A percentile compares a stretch with the other conserved stretches of the same genome.
phyloP scores from a whole-genome alignment of 192 early-diverging fungal genomes.

The Entrophospora sp. region DNA sequence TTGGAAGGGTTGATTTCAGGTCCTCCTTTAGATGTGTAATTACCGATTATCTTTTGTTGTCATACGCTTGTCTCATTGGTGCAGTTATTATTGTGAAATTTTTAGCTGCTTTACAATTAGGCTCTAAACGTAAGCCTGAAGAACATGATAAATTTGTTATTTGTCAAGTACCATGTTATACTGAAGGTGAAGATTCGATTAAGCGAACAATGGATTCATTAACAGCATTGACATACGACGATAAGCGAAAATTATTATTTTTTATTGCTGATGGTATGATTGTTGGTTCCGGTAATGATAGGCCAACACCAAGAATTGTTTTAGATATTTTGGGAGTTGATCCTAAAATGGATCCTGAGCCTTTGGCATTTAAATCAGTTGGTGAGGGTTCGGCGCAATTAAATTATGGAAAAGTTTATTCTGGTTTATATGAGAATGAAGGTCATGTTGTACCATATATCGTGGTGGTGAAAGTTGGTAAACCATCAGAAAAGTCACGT shows the following conservation, averaged over 20 bases:
- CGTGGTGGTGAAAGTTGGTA: slow-evolving; percentile 90
- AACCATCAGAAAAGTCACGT: slow-evolving; percentile 69
- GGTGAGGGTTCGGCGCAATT: slow-evolving; percentile 85
- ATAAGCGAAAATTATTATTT: slow-evolving; percentile 82
- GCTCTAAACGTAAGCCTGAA: slow-evolving; percentile 62
- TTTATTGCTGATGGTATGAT: slow-evolving; percentile 89
- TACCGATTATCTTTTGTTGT: slow-evolving; percentile 78
- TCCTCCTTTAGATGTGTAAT: slow-evolving; percentile 68
- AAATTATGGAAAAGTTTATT: slow-evolving; percentile 95
- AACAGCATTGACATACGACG: slow-evolving; percentile 66
- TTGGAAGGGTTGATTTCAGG: slow-evolving; percentile 74
- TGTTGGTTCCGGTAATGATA: slow-evolving; percentile 91
- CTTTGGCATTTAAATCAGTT: slow-evolving; percentile 73
- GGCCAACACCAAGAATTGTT: slow-evolving; percentile 93
- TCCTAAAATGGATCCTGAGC: slow-evolving; percentile 62
- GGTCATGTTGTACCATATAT: slow-evolving; percentile 89
- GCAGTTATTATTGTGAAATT: slow-evolving; percentile 76
- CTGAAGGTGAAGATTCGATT: slow-evolving; percentile 80
- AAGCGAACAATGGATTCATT: slow-evolving; percentile 79
- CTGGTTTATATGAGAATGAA: slow-evolving; percentile 82
- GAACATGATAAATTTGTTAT: slow-evolving; percentile 95
- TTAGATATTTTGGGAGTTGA: slow-evolving; percentile 88
- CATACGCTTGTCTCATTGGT: slow-evolving; percentile 65
- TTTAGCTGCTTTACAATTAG: slow-evolving; percentile 69
- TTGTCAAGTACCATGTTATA: slow-evolving; percentile 92